Evolutionary conservation across 805 yeast genomes (phyloP).

Genomic region (Suhomyces emberorum): DNA sequence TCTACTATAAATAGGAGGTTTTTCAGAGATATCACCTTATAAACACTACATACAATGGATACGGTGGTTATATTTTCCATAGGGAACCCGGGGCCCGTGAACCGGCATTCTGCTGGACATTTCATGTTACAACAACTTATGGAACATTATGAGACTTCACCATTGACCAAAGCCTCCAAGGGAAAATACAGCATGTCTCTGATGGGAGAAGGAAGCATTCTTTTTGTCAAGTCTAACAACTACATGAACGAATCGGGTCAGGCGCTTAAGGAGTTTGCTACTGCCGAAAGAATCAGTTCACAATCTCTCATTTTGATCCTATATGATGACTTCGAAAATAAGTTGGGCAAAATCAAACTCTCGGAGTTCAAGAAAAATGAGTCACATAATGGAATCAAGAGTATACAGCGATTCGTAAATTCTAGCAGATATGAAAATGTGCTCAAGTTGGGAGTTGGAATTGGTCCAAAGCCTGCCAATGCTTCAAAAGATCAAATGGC

Average conservation of each 20-base stretch:
- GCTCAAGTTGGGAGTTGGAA: constrained; percentile 35
- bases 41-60: too few species aligned
- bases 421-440: constrained; percentile 5
- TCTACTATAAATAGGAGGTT: too few species aligned
- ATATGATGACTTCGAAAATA: constrained; percentile 38
- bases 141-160: constrained; percentile 25
- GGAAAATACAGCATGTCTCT: constrained; percentile 26
- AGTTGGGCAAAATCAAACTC: constrained; percentile 29
- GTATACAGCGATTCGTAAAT: constrained; percentile 11
- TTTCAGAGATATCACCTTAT: too few species aligned
- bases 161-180: constrained; percentile 20
- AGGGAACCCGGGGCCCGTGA: constrained; percentile 41
- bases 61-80: constrained; percentile 25
- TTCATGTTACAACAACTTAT: constrained; percentile 26
- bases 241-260: constrained; percentile 41
- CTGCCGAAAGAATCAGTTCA: constrained; percentile 14
- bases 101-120: constrained; percentile 42
- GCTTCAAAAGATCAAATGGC: constrained; percentile 35
- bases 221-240: constrained; percentile 33
- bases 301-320: constrained; percentile 19
- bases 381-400: constrained; percentile 39
- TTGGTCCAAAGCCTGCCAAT: constrained; percentile 41
- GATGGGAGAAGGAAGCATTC: constrained; percentile 16
- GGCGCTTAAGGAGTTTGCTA: constrained; percentile 24
- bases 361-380: constrained; percentile 32